phyloP scores from a whole-genome alignment of 768 basidiomycete species.

The Brasilioporus rufonigricans region DNA sequence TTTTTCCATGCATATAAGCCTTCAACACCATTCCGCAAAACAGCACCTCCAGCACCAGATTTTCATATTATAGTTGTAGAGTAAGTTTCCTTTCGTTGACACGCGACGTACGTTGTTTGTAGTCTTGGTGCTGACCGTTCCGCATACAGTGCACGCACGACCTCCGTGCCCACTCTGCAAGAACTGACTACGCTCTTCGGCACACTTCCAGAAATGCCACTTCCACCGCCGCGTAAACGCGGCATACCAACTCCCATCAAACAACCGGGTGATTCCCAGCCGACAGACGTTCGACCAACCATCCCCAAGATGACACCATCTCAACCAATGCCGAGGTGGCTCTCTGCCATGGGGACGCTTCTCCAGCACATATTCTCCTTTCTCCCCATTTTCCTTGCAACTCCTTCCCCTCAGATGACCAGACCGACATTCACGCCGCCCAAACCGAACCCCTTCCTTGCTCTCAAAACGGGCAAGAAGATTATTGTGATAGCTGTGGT shows the following conservation, averaged over 20 bases:
- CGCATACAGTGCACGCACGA: slow-evolving; percentile 67
- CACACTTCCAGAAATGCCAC: slow-evolving; percentile 58
- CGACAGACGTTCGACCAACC: not conserved
- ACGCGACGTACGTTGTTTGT: not conserved
- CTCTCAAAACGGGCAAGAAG: slow-evolving; percentile 82
- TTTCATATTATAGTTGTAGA: slow-evolving; percentile 85
- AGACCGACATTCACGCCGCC: slow-evolving; percentile 30
- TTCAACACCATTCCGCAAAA: slow-evolving; percentile 78
- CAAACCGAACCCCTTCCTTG: slow-evolving; percentile 70
- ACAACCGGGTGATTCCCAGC: not conserved
- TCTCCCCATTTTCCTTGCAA: slow-evolving; percentile 2
- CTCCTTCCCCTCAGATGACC: slow-evolving; percentile 19
- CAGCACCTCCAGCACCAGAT: slow-evolving; percentile 73
- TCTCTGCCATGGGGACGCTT: not conserved
- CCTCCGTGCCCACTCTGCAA: slow-evolving; percentile 75
- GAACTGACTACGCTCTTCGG: slow-evolving; percentile 77
- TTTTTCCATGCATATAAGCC: slow-evolving; percentile 96
- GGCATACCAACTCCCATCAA: slow-evolving; percentile 1
- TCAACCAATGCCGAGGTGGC: not conserved
- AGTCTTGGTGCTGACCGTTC: slow-evolving; percentile 2
- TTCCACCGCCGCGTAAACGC: slow-evolving; percentile 55
- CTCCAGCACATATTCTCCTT: slow-evolving; percentile 6
- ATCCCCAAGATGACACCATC: not conserved
- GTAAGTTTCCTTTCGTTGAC: slow-evolving; percentile 43
- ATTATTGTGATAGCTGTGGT: slow-evolving; percentile 83